These are phyloP conservation scores for Climacium dendroides DNA, from an alignment of 225 moss, liverwort and hornwort genomes.

Conservation along the genomic window DNA sequence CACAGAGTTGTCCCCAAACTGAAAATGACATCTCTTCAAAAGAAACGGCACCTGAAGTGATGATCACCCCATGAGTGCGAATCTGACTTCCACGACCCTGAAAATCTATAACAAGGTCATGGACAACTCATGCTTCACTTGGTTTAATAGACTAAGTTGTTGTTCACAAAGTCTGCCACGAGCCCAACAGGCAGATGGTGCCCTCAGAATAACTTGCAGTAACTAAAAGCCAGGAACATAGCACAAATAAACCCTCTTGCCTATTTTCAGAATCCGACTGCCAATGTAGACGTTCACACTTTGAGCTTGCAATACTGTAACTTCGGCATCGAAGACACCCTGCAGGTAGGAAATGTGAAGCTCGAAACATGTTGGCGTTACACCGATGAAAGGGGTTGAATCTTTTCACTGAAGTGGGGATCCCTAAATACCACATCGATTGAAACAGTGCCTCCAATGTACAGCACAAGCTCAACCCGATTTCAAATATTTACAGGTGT, in stretches of 20 bases:
- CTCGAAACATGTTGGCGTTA: neutral
- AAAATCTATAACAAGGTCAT: neutral
- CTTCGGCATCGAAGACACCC: neutral
- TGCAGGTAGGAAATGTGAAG: neutral
- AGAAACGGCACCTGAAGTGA: neutral
- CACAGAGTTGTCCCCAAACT: neutral
- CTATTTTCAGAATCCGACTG: neutral
- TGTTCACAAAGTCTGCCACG: neutral
- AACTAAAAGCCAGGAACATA: neutral
- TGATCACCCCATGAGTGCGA: neutral
- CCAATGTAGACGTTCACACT: neutral
- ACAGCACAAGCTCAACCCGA: conserved; percentile 17
- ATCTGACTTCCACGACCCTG: neutral
- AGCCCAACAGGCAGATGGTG: neutral
- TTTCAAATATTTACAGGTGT: conserved; percentile 20
- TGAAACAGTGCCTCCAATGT: neutral
- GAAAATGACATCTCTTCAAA: neutral
- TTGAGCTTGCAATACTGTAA: neutral
- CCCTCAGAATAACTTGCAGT: neutral
- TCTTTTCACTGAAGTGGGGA: neutral
- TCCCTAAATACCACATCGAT: neutral
- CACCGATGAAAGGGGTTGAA: neutral
- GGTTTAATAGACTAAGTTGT: neutral
- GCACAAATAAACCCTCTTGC: neutral
- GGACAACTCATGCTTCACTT: neutral